Base-by-base conservation (phyloP, 139 green algal species). In the Eudorina sp. region DNA sequence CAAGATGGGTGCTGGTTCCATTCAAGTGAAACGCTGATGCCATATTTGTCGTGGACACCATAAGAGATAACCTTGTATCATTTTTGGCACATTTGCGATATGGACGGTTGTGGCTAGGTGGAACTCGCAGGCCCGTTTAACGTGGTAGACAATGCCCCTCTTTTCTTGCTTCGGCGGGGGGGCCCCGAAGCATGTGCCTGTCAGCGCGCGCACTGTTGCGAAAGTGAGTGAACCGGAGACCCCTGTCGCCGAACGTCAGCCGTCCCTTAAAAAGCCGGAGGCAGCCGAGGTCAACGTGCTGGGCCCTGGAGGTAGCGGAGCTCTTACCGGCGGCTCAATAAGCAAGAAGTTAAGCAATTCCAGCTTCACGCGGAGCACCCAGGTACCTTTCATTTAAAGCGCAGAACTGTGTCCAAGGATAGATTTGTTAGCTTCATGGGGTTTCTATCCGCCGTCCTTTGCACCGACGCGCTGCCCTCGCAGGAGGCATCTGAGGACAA, bases 81-180 rank as follows among this genome's bases (percentile, higher is more conserved):
- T 75, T 40, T 0, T 75, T 27, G 40, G 66, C 4, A 16, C 16
- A 11, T 51, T 27, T 48, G 41, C 19, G 6, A 78, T 53, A 27
- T 53, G 23, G 38, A 78, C 21, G 51, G 31, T 45, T 16, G 29
- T 74, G 29, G 64, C 55, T 74, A 74, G 64, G 16, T 27, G 23
- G 31, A 38, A 41, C 64, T 29, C 68, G 36, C 36, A 36, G 34
- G 18, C 16, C 1, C n/a, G 21, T 3, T 45, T 29, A 36, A 31
- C 13, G 43, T 8, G 1, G 13, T 73, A 19, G n/a, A 74, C n/a
- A 16, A 86, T 86, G 80, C 60, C 80, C 16, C n/a, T 86, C 3
- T 86, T 86, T 51, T 86, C 80, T 3, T 86, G 80, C 45, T 86
- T 86, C 38, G 80, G 80, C 16, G 80, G 43, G 5, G 38, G 38